phyloP scores from a whole-genome alignment of 2,329 filamentous ascomycete genomes.

The Fusarium staphyleae region DNA sequence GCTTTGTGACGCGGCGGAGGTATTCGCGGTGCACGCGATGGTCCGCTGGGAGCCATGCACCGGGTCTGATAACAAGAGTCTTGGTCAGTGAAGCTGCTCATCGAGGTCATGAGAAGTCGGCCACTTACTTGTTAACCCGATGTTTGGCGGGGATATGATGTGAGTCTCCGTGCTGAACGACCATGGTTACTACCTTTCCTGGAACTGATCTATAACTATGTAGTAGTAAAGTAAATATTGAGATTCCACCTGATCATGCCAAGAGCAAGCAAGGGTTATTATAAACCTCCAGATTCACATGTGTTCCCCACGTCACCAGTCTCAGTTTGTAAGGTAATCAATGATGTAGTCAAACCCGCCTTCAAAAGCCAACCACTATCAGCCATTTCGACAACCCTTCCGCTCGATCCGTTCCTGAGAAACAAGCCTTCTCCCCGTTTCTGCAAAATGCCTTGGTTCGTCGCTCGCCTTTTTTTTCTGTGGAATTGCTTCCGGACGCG shows the following conservation, averaged over 20 bases:
- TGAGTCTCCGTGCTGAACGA: constrained; percentile 58
- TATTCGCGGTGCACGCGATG: constrained; percentile 68
- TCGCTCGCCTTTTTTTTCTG: too few relatives aligned
- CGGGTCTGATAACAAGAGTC: constrained; percentile 48
- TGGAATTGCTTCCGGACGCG: not conserved
- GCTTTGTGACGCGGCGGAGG: constrained; percentile 63
- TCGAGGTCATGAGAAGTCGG: not conserved
- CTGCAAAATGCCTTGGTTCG: constrained; percentile 9
- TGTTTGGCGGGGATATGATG: constrained; percentile 59
- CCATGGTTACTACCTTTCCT: constrained; percentile 48
- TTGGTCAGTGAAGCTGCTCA: constrained; percentile 2
- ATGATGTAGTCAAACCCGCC: constrained; percentile 36
- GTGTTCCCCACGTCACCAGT: constrained; percentile 19
- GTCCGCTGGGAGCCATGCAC: constrained; percentile 70
- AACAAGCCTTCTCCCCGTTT: not conserved
- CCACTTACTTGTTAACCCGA: constrained; percentile 53
- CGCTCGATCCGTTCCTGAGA: constrained; percentile 9
- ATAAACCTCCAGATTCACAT: not conserved
- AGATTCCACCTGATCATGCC: not conserved
- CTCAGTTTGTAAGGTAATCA: constrained; percentile 25
- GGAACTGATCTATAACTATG: not conserved
- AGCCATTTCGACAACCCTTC: not conserved
- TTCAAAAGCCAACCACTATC: not conserved
- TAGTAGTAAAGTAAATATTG: not conserved
- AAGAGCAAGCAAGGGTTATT: not conserved